Conservation (phyloP, 345 rosid species). For the Eutrema japonicum region DNA sequence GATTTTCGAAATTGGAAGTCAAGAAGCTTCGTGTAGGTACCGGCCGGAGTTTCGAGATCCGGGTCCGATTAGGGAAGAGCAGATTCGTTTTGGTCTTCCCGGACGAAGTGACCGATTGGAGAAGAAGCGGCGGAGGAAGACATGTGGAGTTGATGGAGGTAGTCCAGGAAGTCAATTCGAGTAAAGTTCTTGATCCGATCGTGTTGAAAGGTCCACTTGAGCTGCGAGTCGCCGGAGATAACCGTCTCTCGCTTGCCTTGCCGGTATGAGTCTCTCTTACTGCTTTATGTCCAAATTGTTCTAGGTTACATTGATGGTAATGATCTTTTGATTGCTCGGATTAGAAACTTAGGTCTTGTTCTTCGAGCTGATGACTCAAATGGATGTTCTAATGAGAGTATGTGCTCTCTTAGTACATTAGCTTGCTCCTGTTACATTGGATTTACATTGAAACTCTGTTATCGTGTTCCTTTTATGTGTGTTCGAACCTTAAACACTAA, state of each 20-base stretch:
- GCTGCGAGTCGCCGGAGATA: slow-evolving; percentile 51
- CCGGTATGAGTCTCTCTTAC: slow-evolving; percentile 50
- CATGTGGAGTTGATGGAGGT: slow-evolving; percentile 48
- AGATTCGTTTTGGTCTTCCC: slow-evolving; percentile 57
- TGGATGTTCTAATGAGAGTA: not conserved
- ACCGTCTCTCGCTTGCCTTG: slow-evolving; percentile 52
- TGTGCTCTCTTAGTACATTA: not conserved
- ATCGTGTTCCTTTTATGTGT: not conserved
- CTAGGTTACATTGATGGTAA: not conserved
- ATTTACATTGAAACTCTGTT: not conserved
- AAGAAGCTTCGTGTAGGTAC: slow-evolving; percentile 53
- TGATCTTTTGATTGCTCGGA: not conserved
- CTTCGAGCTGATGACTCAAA: not conserved
- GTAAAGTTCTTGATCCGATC: slow-evolving; percentile 51
- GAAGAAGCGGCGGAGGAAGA: slow-evolving; percentile 44
- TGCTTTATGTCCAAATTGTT: not conserved
- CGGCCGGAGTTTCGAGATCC: slow-evolving; percentile 60
- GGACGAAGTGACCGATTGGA: slow-evolving; percentile 59
- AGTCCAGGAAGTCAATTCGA: slow-evolving; percentile 46
- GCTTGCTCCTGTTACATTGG: slow-evolving; percentile 7
- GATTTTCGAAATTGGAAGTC: slow-evolving; percentile 51
- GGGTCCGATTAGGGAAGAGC: slow-evolving; percentile 65
- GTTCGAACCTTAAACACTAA: not conserved
- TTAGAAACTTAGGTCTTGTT: not conserved
- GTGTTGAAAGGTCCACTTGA: slow-evolving; percentile 71